A percentile compares a stretch with the other conserved stretches of the same genome.
phyloP scores from a whole-genome alignment of 345 rosid species.

The Gossypium stocksii region DNA sequence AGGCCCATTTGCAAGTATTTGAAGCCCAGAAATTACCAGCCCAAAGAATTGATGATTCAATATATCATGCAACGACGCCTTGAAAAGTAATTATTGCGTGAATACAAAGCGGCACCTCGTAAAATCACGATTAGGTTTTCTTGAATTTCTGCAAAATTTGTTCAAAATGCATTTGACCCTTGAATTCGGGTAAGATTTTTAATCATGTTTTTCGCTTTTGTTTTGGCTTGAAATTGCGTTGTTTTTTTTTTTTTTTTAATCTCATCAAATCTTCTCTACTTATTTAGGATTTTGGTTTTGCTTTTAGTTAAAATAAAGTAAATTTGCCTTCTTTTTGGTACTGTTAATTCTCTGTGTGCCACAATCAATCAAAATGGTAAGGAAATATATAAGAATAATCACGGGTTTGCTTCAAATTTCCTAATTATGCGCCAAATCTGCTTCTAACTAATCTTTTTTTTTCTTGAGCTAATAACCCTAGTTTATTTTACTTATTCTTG shows the following conservation, averaged over 20 bases:
- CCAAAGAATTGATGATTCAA: neutral
- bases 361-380: neutral
- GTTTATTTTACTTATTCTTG: neutral
- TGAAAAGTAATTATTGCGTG: neutral
- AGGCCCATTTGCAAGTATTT: neutral
- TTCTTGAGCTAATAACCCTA: neutral
- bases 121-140: slow-evolving; percentile 23
- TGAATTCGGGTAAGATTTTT: slow-evolving; percentile 62
- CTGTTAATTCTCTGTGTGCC: neutral
- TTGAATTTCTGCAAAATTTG: slow-evolving; percentile 10
- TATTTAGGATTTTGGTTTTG: neutral
- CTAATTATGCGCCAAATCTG: neutral
- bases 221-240: neutral
- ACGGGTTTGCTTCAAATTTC: neutral
- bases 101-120: too few species aligned
- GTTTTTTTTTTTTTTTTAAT: neutral
- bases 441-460: neutral
- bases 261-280: neutral
- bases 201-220: neutral
- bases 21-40: neutral
- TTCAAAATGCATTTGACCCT: slow-evolving; percentile 68
- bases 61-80: neutral
- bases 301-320: neutral
- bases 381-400: neutral
- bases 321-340: neutral